Percentiles rank a stretch among this genome's conserved stretches.
Conservation (phyloP, 2,329 filamentous ascomycete genomes). For the Cladosporium halotolerans region DNA sequence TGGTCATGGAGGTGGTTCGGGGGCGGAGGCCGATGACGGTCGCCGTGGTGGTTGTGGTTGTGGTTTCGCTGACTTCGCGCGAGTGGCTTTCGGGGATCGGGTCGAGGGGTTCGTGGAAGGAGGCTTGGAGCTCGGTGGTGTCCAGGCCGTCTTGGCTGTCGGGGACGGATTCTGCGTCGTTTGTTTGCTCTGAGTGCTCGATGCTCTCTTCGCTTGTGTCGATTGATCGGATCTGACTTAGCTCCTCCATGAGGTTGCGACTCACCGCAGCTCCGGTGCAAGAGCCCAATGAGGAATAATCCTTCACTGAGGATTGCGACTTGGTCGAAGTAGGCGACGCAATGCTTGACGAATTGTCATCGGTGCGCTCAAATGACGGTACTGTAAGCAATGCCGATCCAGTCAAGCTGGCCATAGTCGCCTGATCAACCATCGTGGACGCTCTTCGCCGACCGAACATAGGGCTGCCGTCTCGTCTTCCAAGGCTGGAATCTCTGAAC, state of each 20-base stretch:
- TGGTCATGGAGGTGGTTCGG: neutral
- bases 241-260: conserved; percentile 31
- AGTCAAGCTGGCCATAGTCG: neutral
- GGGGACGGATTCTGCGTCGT: neutral
- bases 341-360: neutral
- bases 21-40: conserved; percentile 2
- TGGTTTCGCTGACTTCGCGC: conserved; percentile 1
- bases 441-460: conserved; percentile 6
- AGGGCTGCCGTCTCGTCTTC: neutral
- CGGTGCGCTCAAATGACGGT: neutral
- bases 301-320: neutral
- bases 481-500: neutral
- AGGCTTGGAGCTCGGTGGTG: conserved; percentile 2
- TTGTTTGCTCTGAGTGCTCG: neutral
- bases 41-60: conserved; percentile 1
- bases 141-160: neutral
- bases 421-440: conserved; percentile 9
- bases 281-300: conserved; percentile 1
- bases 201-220: neutral
- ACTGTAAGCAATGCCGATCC: neutral
- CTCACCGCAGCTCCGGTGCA: conserved; percentile 11
- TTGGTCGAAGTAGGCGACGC: neutral
- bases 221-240: conserved; percentile 13
- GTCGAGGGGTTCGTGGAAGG: neutral
- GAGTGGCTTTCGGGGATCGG: conserved; percentile 9